Evolutionary conservation across 371 early-diverging fungal genomes (phyloP).

Genomic region (Mucor piriformis): DNA sequence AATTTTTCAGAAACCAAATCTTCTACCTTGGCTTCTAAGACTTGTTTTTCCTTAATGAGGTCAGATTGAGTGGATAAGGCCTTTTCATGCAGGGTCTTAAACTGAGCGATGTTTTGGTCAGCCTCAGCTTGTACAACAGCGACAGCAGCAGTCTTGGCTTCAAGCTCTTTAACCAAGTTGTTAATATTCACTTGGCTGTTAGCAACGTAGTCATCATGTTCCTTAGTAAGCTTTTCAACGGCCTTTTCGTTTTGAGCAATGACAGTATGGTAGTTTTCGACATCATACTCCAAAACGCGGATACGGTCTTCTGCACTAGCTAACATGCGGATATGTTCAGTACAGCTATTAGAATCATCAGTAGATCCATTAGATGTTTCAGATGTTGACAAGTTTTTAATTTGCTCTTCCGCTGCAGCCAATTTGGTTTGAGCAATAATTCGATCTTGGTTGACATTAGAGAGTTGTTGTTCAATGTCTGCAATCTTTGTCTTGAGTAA

Average conservation of each 20-base stretch:
- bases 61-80: slow-evolving; percentile 22
- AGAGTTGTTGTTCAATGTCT: slow-evolving; percentile 14
- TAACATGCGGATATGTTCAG: slow-evolving; percentile 10
- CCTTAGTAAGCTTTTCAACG: not conserved
- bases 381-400: not conserved
- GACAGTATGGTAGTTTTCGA: slow-evolving; percentile 1
- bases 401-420: slow-evolving; percentile 12
- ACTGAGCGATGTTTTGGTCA: slow-evolving; percentile 11
- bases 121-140: slow-evolving; percentile 10
- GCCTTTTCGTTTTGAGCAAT: slow-evolving; percentile 4
- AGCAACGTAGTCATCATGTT: slow-evolving; percentile 1
- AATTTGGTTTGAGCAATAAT: slow-evolving; percentile 22
- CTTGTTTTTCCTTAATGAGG: slow-evolving; percentile 17
- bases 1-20: not conserved
- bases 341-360: not conserved
- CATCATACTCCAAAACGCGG: slow-evolving; percentile 14
- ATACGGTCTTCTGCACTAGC: slow-evolving; percentile 22
- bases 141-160: slow-evolving; percentile 2
- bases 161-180: slow-evolving; percentile 9
- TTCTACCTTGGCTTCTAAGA: slow-evolving; percentile 17
- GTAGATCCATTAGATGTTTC: not conserved
- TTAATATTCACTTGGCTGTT: slow-evolving; percentile 9
- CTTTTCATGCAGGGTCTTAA: slow-evolving; percentile 27
- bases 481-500: slow-evolving; percentile 16
- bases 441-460: slow-evolving; percentile 14